Evolutionary conservation across 768 basidiomycete species (phyloP).

Genomic region (Hypholoma fasciculare): DNA sequence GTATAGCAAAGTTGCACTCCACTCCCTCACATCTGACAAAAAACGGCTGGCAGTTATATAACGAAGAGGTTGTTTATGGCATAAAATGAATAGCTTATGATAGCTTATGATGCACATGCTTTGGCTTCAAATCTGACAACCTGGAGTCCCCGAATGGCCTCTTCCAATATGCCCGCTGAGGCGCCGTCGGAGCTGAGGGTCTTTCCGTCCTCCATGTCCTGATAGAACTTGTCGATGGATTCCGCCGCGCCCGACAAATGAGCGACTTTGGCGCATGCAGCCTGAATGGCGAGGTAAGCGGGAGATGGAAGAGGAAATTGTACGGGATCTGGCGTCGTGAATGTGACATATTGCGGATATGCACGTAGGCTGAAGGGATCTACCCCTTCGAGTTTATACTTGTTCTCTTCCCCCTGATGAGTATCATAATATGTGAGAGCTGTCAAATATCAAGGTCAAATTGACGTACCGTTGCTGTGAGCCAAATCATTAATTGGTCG

Average conservation of each 20-base stretch:
- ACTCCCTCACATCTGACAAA: too few relatives aligned
- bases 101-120: too few relatives aligned
- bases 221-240: conserved; percentile 25
- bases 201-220: conserved; percentile 10
- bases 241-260: conserved; percentile 38
- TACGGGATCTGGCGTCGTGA: conserved; percentile 24
- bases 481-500: conserved; percentile 30
- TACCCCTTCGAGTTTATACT: conserved; percentile 16
- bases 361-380: neutral
- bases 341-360: conserved; percentile 22
- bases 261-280: conserved; percentile 37
- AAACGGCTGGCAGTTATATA: too few relatives aligned
- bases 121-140: too few relatives aligned
- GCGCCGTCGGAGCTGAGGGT: conserved; percentile 12
- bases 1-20: too few relatives aligned
- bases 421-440: neutral
- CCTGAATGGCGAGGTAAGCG: conserved; percentile 34
- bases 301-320: conserved; percentile 29
- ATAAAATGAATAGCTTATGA: too few relatives aligned
- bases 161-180: conserved; percentile 14
- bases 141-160: too few relatives aligned
- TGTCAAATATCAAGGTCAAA: neutral
- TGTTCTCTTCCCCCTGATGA: conserved; percentile 16
- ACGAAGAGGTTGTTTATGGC: too few relatives aligned
- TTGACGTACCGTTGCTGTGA: conserved; percentile 27